Conservation (phyloP, 345 rosid species). For the Rhizophora apiculata region DNA sequence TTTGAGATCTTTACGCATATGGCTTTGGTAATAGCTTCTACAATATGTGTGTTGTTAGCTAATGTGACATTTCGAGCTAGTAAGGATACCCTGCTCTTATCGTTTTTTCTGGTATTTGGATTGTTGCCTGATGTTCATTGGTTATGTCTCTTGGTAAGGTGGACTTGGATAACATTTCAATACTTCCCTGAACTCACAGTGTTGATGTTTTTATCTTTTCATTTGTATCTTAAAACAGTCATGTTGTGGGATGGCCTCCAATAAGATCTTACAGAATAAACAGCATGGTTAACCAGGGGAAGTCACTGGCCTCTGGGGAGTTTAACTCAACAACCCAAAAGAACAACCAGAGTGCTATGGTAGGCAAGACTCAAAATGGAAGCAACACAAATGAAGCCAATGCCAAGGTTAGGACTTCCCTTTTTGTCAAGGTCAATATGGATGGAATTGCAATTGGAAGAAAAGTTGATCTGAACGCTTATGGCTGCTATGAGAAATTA, state of each 20-base stretch:
- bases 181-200: neutral
- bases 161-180: neutral
- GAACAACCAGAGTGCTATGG: conserved; percentile 23
- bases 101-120: conserved; percentile 19
- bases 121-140: too few relatives aligned
- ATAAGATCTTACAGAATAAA: conserved; percentile 71
- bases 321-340: conserved; percentile 32
- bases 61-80: too few relatives aligned
- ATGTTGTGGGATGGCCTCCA: conserved; percentile 98
- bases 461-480: conserved; percentile 72
- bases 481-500: conserved; percentile 63
- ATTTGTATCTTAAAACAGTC: conserved; percentile 42
- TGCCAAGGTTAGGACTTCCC: conserved; percentile 43
- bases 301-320: conserved; percentile 47
- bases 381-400: conserved; percentile 24
- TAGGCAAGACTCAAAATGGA: conserved; percentile 29
- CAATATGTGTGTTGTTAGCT: too few relatives aligned
- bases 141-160: too few relatives aligned
- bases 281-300: conserved; percentile 69
- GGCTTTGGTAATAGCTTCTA: too few relatives aligned
- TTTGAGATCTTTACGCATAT: too few relatives aligned
- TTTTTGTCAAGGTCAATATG: conserved; percentile 88
- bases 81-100: conserved; percentile 23
- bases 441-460: conserved; percentile 89
- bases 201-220: conserved; percentile 1